Evolutionary conservation across 2,329 filamentous ascomycete genomes (phyloP).

Genomic region (Sporothrix pseudoabietina): DNA sequence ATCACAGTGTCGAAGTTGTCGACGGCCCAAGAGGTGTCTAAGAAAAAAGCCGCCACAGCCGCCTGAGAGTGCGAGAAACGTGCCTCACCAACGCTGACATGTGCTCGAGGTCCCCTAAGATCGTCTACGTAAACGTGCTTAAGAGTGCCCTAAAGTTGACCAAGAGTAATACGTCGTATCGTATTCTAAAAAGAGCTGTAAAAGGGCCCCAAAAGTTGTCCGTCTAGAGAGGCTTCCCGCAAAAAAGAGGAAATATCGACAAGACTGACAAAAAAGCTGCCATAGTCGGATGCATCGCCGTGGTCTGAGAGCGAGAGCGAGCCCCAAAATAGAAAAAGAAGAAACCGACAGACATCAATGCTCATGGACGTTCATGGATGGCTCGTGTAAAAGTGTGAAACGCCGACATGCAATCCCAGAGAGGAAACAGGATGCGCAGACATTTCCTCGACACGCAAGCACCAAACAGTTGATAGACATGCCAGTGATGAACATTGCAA

Average conservation of each 20-base stretch:
- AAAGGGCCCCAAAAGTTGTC: not conserved
- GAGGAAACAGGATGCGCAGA: slow-evolving; percentile 7
- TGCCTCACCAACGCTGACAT: too few species aligned
- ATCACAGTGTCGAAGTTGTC: not conserved
- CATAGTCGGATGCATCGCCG: not conserved
- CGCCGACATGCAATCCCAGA: not conserved
- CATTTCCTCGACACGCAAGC: too few species aligned
- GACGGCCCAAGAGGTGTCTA: not conserved
- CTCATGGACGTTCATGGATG: not conserved
- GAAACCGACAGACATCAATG: not conserved
- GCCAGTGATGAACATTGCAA: not conserved
- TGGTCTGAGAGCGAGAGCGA: slow-evolving; percentile 7
- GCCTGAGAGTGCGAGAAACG: not conserved
- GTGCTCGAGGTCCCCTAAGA: not conserved
- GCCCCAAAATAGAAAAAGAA: not conserved
- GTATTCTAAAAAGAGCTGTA: too few species aligned
- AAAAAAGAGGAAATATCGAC: not conserved
- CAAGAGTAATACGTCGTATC: too few species aligned
- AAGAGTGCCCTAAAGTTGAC: not conserved
- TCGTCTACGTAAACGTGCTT: not conserved
- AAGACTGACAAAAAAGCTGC: not conserved
- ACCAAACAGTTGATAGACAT: not conserved
- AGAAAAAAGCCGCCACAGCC: not conserved
- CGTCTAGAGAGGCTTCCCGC: not conserved
- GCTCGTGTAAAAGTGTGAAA: not conserved